phyloP scores from a whole-genome alignment of 1,139 yeast genomes.

The Pichia norvegensis region DNA sequence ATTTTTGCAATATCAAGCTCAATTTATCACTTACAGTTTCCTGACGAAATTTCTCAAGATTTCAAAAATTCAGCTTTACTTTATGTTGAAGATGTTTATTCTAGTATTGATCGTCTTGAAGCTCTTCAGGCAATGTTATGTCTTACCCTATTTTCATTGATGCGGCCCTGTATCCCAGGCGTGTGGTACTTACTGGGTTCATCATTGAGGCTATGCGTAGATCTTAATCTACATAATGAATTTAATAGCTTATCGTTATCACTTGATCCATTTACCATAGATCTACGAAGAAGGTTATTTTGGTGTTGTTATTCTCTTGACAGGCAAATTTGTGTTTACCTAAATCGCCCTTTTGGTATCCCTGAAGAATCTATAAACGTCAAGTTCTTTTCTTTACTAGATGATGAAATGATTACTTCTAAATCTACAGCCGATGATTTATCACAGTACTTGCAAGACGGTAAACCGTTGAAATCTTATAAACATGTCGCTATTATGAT shows the following conservation, averaged over 20 bases:
- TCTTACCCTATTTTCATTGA: slow-evolving; percentile 58
- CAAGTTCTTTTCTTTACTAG: slow-evolving; percentile 63
- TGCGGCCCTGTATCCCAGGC: slow-evolving; percentile 78
- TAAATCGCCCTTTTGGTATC: slow-evolving; percentile 68
- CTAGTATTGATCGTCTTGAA: slow-evolving; percentile 56
- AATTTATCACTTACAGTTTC: slow-evolving; percentile 62
- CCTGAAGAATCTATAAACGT: slow-evolving; percentile 63
- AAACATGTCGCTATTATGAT: slow-evolving; percentile 60
- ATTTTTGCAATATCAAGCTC: slow-evolving; percentile 79
- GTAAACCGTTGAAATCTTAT: slow-evolving; percentile 38
- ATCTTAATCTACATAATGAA: slow-evolving; percentile 64
- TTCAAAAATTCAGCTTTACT: slow-evolving; percentile 62
- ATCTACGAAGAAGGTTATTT: slow-evolving; percentile 67
- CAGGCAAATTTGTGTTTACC: slow-evolving; percentile 65
- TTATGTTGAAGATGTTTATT: slow-evolving; percentile 51
- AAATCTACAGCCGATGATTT: slow-evolving; percentile 19
- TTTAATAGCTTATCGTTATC: slow-evolving; percentile 21
- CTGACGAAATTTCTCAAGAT: slow-evolving; percentile 61
- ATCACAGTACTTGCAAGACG: slow-evolving; percentile 16
- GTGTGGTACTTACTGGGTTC: slow-evolving; percentile 90
- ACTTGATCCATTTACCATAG: slow-evolving; percentile 48
- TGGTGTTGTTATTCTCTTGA: slow-evolving; percentile 89
- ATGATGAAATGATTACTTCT: slow-evolving; percentile 51
- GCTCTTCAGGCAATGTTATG: slow-evolving; percentile 65
- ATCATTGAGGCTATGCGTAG: slow-evolving; percentile 72